Evolutionary conservation across 805 yeast species (phyloP).

Genomic region (Nakazawaea wyomingensis): DNA sequence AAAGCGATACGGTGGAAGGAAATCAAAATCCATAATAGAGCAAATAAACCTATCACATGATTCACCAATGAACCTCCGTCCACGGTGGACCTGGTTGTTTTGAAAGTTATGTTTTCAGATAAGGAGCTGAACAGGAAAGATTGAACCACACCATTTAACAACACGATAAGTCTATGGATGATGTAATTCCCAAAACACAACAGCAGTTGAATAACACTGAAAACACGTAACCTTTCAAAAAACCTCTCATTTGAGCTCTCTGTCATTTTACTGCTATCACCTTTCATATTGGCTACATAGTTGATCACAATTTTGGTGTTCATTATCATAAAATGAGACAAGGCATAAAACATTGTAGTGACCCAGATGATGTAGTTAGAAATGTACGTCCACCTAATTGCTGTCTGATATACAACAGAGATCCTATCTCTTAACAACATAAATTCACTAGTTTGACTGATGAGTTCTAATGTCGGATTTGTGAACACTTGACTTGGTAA

Average conservation of each 20-base stretch:
- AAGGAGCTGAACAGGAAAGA: conserved; percentile 5
- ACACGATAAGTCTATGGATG: conserved; percentile 5
- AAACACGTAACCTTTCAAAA: neutral
- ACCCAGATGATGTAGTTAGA: conserved; percentile 3
- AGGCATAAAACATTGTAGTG: neutral
- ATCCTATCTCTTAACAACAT: conserved; percentile 3
- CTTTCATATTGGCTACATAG: no score
- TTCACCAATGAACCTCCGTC: conserved; percentile 1
- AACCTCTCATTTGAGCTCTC: no score
- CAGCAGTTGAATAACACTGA: conserved; percentile 6
- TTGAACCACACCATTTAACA: conserved; percentile 8
- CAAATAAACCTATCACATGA: neutral
- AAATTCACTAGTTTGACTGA: conserved; percentile 7
- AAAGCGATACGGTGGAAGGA: conserved; percentile 4
- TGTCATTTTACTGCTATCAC: no score
- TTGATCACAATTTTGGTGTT: neutral
- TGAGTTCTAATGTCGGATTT: conserved; percentile 4
- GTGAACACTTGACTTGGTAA: conserved; percentile 6
- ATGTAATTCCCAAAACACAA: neutral
- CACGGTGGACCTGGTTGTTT: neutral
- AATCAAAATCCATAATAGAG: neutral
- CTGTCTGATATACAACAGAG: neutral
- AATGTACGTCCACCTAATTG: conserved; percentile 6
- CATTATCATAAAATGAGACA: conserved; percentile 3
- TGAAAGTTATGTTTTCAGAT: conserved; percentile 6